These are phyloP conservation scores for Chenopodium album DNA, from an alignment of 148 eudicot species.

Conservation along the genomic window DNA sequence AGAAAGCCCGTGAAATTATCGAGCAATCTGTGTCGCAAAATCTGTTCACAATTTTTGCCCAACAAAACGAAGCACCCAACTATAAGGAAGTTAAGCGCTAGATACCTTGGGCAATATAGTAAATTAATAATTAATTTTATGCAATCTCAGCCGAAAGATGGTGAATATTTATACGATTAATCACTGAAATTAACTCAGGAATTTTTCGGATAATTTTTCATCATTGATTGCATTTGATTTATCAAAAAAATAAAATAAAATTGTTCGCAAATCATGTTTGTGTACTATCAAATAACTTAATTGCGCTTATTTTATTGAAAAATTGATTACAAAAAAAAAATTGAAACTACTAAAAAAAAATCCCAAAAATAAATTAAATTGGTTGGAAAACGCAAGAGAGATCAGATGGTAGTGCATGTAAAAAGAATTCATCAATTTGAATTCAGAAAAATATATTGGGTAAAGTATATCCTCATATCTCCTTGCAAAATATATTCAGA, in stretches of 20 bases:
- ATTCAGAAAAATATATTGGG: conserved; percentile 28
- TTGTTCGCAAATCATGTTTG: too few species aligned
- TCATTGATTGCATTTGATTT: conserved; percentile 26
- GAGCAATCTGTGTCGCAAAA: conserved; percentile 40
- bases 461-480: conserved; percentile 29
- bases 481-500: neutral
- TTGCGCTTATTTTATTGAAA: neutral
- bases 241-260: too few species aligned
- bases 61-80: conserved; percentile 32
- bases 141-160: conserved; percentile 48
- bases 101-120: conserved; percentile 30
- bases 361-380: neutral
- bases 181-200: conserved; percentile 30
- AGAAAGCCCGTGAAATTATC: conserved; percentile 18
- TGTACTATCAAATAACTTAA: too few species aligned
- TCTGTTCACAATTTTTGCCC: conserved; percentile 28
- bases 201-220: conserved; percentile 21
- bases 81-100: conserved; percentile 28
- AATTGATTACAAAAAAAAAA: neutral
- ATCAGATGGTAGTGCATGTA: conserved; percentile 42
- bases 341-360: neutral
- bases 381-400: conserved; percentile 10
- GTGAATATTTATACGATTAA: conserved; percentile 18
- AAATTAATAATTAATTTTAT: neutral
- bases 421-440: conserved; percentile 22